A percentile compares a stretch with the other conserved stretches of the same genome.
Conservation (phyloP, 345 rosid genomes). For the Stellera chamaejasme region DNA sequence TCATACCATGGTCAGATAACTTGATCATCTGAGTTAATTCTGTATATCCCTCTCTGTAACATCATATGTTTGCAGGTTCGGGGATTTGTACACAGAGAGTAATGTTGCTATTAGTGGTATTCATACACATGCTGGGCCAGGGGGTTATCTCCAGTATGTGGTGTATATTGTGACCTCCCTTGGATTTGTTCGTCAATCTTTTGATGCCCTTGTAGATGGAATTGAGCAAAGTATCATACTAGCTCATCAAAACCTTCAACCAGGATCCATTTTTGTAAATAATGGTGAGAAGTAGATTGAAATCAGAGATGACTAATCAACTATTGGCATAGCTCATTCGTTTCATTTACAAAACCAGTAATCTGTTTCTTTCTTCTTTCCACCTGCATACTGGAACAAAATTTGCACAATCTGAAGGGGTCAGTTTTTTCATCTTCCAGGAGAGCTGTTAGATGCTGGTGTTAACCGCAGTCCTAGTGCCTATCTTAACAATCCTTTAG, state of each 20-base stretch:
- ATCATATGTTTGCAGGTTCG: slow-evolving; percentile 48
- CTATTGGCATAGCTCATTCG: too few species aligned
- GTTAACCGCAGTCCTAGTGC: slow-evolving; percentile 92
- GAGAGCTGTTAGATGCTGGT: slow-evolving; percentile 83
- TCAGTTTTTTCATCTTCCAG: slow-evolving; percentile 21
- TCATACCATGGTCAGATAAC: background rate
- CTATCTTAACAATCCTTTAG: slow-evolving; percentile 67
- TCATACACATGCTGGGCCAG: slow-evolving; percentile 94
- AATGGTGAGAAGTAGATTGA: slow-evolving; percentile 32
- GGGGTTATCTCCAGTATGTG: slow-evolving; percentile 85
- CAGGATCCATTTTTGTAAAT: slow-evolving; percentile 62
- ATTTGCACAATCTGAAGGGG: background rate
- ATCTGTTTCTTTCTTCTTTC: too few species aligned
- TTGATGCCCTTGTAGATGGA: slow-evolving; percentile 85
- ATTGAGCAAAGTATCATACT: slow-evolving; percentile 70
- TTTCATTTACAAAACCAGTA: too few species aligned
- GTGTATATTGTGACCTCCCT: slow-evolving; percentile 78
- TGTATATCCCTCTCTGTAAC: too few species aligned
- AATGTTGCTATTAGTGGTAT: slow-evolving; percentile 88
- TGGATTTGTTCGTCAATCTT: slow-evolving; percentile 89
- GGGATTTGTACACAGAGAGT: slow-evolving; percentile 60
- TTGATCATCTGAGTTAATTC: background rate
- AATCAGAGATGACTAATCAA: background rate
- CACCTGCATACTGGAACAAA: background rate
- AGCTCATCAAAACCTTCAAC: slow-evolving; percentile 82